Percentiles rank a stretch among this genome's conserved stretches.
Conservation (phyloP, 306 rosid genomes). For the Cyamopsis tetragonoloba region DNA sequence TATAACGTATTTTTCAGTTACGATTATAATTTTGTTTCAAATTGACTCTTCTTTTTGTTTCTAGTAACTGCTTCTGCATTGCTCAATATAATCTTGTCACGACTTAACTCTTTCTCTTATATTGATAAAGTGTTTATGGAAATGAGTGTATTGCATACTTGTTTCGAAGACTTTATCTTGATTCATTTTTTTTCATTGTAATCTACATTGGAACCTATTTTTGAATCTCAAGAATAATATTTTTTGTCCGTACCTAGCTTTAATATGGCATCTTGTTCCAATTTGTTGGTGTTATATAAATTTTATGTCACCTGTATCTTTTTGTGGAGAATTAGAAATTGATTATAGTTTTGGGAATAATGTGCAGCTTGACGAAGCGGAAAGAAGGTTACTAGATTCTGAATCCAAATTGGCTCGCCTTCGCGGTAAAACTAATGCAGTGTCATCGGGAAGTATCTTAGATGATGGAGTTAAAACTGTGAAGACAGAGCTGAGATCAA, state of each 20-base stretch:
- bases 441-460: slow-evolving; percentile 25
- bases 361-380: slow-evolving; percentile 76
- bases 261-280: neutral
- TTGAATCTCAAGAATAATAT: neutral
- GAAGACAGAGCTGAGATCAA: slow-evolving; percentile 56
- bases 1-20: neutral
- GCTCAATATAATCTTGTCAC: neutral
- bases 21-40: no score
- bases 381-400: slow-evolving; percentile 62
- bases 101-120: neutral
- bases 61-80: neutral
- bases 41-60: no score
- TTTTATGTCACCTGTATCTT: neutral
- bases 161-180: neutral
- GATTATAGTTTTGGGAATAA: slow-evolving; percentile 19
- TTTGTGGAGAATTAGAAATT: neutral
- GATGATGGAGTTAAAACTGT: slow-evolving; percentile 36
- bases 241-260: neutral
- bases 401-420: slow-evolving; percentile 72
- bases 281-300: neutral
- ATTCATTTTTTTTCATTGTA: neutral
- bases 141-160: neutral
- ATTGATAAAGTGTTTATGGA: neutral
- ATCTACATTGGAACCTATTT: neutral
- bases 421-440: slow-evolving; percentile 38